Conservation (phyloP, 495 filamentous ascomycete species). For the Penicillium ochrochloron region DNA sequence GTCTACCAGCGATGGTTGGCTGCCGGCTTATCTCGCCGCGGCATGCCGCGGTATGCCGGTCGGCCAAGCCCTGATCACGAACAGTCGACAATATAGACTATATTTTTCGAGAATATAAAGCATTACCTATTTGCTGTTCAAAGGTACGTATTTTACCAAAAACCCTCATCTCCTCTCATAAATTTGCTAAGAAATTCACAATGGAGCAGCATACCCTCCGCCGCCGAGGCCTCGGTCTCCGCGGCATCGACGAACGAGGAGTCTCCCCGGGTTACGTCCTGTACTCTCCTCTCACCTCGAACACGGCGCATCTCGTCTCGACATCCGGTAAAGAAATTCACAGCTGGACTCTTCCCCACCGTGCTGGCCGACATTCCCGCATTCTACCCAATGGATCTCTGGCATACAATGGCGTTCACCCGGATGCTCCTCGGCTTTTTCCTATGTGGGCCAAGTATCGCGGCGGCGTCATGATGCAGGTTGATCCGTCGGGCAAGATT, state of each 20-base stretch:
- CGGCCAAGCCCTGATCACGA: constrained; percentile 22
- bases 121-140: neutral
- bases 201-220: constrained; percentile 52
- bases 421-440: constrained; percentile 44
- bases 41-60: constrained; percentile 39
- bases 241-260: constrained; percentile 42
- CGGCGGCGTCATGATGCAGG: constrained; percentile 50
- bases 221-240: constrained; percentile 49
- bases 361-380: constrained; percentile 47
- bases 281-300: constrained; percentile 46
- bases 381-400: constrained; percentile 49
- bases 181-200: neutral
- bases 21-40: constrained; percentile 28
- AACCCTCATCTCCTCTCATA: neutral
- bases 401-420: constrained; percentile 50
- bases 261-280: constrained; percentile 51
- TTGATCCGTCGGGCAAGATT: constrained; percentile 41
- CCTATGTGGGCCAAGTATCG: constrained; percentile 53
- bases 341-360: constrained; percentile 47
- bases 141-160: neutral
- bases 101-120: constrained; percentile 1
- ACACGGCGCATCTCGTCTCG: constrained; percentile 46
- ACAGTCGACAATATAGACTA: neutral
- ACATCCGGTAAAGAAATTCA: constrained; percentile 50
- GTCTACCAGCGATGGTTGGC: constrained; percentile 11